Evolutionary conservation across 768 basidiomycete species (phyloP), one percentile per base, ranked within the genome.

Genomic region (Pulveroboletus sp.): DNA sequence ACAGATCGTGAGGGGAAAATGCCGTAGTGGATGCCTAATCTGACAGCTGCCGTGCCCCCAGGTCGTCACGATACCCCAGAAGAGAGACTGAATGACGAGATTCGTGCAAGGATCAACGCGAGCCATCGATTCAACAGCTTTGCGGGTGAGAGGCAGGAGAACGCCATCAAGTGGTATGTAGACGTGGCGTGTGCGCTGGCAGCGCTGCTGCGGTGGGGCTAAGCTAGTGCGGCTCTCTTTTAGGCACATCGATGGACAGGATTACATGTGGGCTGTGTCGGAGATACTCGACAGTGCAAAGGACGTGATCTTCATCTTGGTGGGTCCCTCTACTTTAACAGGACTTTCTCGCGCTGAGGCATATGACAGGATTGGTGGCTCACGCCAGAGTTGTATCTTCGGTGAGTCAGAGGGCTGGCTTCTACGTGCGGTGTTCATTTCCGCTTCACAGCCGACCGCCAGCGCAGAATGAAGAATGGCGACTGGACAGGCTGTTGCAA

Each of bases 241-340:
- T 29, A 82, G 86, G 85, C 92, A 94, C 63, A 78, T 95, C 40
- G 94, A 95, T 58, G 95, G 95, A 0, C 91, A 97, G 49, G 94
- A 98, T 70, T 98, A 95, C 66, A 89, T 97, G 79, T 97, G 87
- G 80, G 94, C 95, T 0, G 64, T 97, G 31, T 91, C 90, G 2
- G 92, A 95, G 69, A 75, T 94, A 69, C 75, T 97, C n/a, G 87
- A 89, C 40, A 79, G 72, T 29, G 90, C 90, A 3, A 78, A 77
- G 49, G 88, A 95, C 61, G 81, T 69, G 25, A 97, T 98, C 61
- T 94, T 91, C 67, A 97, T 98, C 55, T 58, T 89, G 54, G 94
- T 86, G 47, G 6, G 75, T 33, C 17, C 33, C 33, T 36, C 43
- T 23, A 29, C 19, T 12, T 12, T 11, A n/a, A 9, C 5, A 23